Base-by-base conservation (phyloP, 257 asterid species). In the Marsdenia floribunda region DNA sequence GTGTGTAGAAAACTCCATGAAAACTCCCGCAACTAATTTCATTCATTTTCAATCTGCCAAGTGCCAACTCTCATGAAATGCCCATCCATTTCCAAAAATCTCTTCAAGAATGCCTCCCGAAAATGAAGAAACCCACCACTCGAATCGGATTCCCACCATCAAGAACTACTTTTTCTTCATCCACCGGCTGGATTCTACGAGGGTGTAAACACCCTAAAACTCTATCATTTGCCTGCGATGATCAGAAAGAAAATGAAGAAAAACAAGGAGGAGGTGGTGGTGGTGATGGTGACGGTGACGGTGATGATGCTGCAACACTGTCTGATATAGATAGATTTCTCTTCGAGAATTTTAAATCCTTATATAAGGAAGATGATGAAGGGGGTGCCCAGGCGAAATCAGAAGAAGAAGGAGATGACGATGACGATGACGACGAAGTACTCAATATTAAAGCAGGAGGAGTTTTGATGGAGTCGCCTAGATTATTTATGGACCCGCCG, bases 241-340 rank as follows among this genome's bases (percentile, higher is more conserved):
- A 35, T 11, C 44, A 14, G 52, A 67, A 80, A 24, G 79, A 37
- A 47, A 70, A 74, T n/a, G n/a, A 52, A 52, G 73, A 46, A 26
- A 64, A 47, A 40, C 21, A 42, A 66, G 75, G 46, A 18, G 52
- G 35, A 6, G 69, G 69, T 2, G 61, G 24, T 2, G 4, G 42
- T 19, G 60, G 38, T 72, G 83, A 61, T 71, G 79, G 82, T 38
- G 42, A 3, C 3, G 42, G 6, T 5, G 60, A 33, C 3, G 3
- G 44, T 24, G 60, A 42, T 72, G 83, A 70, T 73, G 79, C 84
- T 52, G 93, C 80, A 2, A 82, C 91, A 47, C 55, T 90, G 24
- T 76, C 92, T 14, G 96, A 87, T 73, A 74, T 90, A 75, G 93
- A 90, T 79, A 83, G 81, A 22, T 93, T 90, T 82, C 60, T 93